Percentiles rank a stretch among this genome's conserved stretches.
phyloP scores from a whole-genome alignment of 352 stramenopile species.

The Globisporangium viniferum region DNA sequence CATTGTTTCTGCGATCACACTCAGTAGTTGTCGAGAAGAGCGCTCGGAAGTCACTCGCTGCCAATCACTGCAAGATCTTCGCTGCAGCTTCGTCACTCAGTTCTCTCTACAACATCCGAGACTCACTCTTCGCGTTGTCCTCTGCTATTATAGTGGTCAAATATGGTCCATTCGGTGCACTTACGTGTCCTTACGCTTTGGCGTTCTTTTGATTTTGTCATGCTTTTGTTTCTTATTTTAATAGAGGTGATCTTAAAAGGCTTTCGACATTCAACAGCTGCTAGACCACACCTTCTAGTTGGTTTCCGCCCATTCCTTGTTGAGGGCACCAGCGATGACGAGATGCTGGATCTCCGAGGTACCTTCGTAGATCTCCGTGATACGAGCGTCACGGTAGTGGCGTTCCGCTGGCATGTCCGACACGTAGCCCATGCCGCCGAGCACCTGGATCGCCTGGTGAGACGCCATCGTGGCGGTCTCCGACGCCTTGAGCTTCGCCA shows the following conservation, averaged over 20 bases:
- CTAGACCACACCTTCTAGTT: conserved; percentile 23
- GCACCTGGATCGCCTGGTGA: conserved; percentile 96
- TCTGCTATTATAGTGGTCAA: not conserved
- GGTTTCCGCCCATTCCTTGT: conserved; percentile 93
- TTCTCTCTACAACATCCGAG: no score
- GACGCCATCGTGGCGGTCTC: conserved; percentile 95
- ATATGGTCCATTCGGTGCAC: not conserved
- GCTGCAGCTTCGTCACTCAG: no score
- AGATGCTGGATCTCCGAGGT: conserved; percentile 97
- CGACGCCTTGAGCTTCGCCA: conserved; percentile 96
- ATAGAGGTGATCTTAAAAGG: not conserved
- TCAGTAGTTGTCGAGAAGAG: no score
- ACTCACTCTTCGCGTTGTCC: no score
- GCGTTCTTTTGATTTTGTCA: not conserved
- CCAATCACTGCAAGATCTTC: no score
- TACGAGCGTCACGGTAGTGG: conserved; percentile 96
- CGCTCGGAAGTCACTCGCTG: no score
- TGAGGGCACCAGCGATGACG: conserved; percentile 93
- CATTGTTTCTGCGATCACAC: no score
- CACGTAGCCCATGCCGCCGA: conserved; percentile 95
- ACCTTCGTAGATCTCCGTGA: conserved; percentile 98
- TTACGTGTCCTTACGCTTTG: not conserved
- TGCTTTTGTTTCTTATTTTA: not conserved
- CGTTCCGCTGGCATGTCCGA: conserved; percentile 96
- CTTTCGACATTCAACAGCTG: not conserved